Percentiles rank a stretch among this genome's conserved stretches.
phyloP scores from a whole-genome alignment of 306 rosid genomes.

The Hippophae gyantsensis region DNA sequence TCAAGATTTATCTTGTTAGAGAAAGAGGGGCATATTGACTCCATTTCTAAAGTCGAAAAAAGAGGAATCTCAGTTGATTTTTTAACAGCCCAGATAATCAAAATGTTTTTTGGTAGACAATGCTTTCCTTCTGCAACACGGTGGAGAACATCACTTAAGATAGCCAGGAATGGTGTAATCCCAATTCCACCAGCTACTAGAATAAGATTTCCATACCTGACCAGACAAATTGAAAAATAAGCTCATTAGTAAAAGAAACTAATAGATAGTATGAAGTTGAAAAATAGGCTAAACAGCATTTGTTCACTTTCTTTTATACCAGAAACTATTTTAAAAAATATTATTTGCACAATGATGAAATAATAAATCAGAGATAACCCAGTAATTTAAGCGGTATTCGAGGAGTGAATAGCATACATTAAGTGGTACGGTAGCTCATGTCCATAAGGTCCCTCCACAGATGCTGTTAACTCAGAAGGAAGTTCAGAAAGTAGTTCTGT shows the following conservation, averaged over 20 bases:
- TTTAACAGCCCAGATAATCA: constrained; percentile 82
- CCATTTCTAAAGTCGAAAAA: constrained; percentile 61
- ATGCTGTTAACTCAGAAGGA: constrained; percentile 39
- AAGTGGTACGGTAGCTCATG: constrained; percentile 82
- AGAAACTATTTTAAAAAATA: neutral
- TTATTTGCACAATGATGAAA: neutral
- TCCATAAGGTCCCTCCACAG: constrained; percentile 94
- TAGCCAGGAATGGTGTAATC: constrained; percentile 33
- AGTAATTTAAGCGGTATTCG: neutral
- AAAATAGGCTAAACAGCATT: neutral
- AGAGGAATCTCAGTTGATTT: constrained; percentile 71
- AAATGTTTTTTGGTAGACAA: constrained; percentile 50
- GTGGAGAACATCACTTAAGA: constrained; percentile 81
- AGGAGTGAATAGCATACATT: constrained; percentile 36
- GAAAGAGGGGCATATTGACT: constrained; percentile 51
- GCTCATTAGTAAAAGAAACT: constrained; percentile 7
- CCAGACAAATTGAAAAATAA: constrained; percentile 16
- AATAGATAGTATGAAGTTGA: constrained; percentile 1
- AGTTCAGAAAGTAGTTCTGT: constrained; percentile 21
- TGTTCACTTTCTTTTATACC: neutral
- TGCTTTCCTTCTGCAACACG: constrained; percentile 61
- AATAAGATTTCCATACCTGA: constrained; percentile 76
- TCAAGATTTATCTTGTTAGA: constrained; percentile 48
- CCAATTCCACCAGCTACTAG: constrained; percentile 97
- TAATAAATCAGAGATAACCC: neutral